phyloP scores from a whole-genome alignment of 2,329 filamentous ascomycete genomes.

The Epichloe bromicola region DNA sequence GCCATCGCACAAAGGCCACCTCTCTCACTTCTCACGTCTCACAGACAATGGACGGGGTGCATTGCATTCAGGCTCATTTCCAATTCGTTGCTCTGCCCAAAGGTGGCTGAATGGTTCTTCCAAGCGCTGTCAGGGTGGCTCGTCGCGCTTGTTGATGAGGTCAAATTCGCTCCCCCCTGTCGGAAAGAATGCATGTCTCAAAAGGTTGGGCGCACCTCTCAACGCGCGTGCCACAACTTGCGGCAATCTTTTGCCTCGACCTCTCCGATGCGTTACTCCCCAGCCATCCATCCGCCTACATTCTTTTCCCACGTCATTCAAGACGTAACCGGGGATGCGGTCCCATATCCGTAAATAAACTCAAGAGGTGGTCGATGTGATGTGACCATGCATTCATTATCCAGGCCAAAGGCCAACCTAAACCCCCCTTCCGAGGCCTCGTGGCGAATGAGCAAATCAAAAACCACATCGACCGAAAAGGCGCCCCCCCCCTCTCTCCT shows the following conservation, averaged over 20 bases:
- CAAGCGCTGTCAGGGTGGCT: conserved; percentile 3
- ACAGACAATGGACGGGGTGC: not conserved
- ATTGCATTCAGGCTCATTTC: not conserved
- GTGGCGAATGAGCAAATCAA: conserved; percentile 1
- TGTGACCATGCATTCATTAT: not conserved
- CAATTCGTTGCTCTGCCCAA: not conserved
- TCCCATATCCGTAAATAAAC: not conserved
- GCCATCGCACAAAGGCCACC: not conserved
- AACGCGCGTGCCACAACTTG: not conserved
- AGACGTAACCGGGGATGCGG: not conserved
- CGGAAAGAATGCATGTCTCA: not conserved
- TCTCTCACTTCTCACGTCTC: not conserved
- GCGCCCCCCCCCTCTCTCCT: not conserved
- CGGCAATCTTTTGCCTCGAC: not conserved
- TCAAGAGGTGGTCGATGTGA: not conserved
- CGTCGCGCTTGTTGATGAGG: conserved; percentile 1
- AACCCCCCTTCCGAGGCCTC: not conserved
- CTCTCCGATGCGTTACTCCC: not conserved
- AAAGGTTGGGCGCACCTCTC: not conserved
- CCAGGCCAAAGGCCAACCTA: not conserved
- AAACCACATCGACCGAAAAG: not conserved
- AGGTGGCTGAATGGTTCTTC: not conserved
- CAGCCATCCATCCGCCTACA: not conserved
- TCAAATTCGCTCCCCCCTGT: not conserved
- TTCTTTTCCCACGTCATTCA: not conserved